Conservation (phyloP, 2,329 filamentous ascomycete genomes). For the Microcera coccophila region DNA sequence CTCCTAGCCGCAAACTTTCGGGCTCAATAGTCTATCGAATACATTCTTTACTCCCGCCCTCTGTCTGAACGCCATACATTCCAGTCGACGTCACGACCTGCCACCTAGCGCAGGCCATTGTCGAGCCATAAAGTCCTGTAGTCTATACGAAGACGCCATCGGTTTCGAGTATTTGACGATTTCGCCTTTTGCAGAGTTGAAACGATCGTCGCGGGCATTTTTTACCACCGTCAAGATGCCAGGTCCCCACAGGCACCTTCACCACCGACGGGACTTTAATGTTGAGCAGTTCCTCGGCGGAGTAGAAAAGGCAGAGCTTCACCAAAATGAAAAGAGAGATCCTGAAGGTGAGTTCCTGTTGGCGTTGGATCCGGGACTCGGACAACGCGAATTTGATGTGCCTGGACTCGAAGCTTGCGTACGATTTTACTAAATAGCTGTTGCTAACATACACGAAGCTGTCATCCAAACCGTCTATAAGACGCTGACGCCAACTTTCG, state of each 20-base stretch:
- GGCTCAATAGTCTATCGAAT: conserved; percentile 20
- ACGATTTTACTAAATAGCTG: too few species aligned
- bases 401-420: too few species aligned
- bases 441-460: conserved; percentile 18
- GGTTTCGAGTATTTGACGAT: too few species aligned
- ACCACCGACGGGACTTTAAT: conserved; percentile 24
- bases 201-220: too few species aligned
- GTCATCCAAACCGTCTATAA: conserved; percentile 39
- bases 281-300: conserved; percentile 29
- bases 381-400: too few species aligned
- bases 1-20: conserved; percentile 17
- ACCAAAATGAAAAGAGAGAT: conserved; percentile 12
- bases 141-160: too few species aligned
- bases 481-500: conserved; percentile 40
- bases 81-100: conserved; percentile 21
- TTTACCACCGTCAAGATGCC: conserved; percentile 29
- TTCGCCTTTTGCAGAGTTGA: too few species aligned
- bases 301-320: conserved; percentile 9
- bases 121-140: conserved; percentile 16
- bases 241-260: conserved; percentile 26
- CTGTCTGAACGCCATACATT: conserved; percentile 25
- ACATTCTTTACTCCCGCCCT: conserved; percentile 27
- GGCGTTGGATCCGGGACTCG: not conserved
- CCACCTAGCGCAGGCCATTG: conserved; percentile 12
- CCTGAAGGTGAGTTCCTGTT: conserved; percentile 11